Evolutionary conservation across 1,284 basidiomycete species (phyloP).

Genomic region (Laetiporus sulphureus): DNA sequence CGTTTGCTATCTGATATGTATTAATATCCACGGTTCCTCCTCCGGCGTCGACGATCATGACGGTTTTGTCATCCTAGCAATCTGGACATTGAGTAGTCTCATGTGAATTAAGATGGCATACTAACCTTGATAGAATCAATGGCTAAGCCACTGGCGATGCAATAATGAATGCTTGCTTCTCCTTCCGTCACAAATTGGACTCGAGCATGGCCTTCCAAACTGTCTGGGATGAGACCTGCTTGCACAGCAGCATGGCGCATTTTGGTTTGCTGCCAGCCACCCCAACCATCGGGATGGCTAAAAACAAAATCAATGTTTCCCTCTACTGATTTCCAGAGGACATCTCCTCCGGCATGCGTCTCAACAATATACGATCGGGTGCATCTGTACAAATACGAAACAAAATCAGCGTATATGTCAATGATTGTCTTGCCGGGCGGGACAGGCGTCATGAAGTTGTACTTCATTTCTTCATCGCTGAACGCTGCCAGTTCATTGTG

Average conservation of each 20-base stretch:
- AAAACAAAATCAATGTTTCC: not conserved
- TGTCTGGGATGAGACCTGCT: constrained; percentile 27
- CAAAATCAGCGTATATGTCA: not conserved
- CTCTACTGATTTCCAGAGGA: not conserved
- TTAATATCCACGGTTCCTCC: not conserved
- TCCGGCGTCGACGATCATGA: not conserved
- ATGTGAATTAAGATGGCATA: too few relatives aligned
- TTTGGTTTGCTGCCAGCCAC: constrained; percentile 32
- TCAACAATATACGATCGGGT: not conserved
- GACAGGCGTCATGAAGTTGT: not conserved
- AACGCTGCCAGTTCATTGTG: too few relatives aligned
- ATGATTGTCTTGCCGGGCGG: not conserved
- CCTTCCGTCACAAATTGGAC: constrained; percentile 42
- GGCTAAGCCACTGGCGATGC: constrained; percentile 36
- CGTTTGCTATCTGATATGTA: not conserved
- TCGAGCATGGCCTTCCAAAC: constrained; percentile 23
- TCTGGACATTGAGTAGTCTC: too few relatives aligned
- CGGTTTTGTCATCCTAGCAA: constrained; percentile 14
- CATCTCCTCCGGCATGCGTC: not conserved
- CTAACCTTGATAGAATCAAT: not conserved
- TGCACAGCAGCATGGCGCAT: constrained; percentile 30
- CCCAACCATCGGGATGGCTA: constrained; percentile 38
- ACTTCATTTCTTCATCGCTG: not conserved
- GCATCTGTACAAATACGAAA: not conserved
- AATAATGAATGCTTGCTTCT: constrained; percentile 42